A percentile compares a stretch with the other conserved stretches of the same genome.
Evolutionary conservation across 2,329 filamentous ascomycete species (phyloP).

Genomic region (Fusarium transvaalense): DNA sequence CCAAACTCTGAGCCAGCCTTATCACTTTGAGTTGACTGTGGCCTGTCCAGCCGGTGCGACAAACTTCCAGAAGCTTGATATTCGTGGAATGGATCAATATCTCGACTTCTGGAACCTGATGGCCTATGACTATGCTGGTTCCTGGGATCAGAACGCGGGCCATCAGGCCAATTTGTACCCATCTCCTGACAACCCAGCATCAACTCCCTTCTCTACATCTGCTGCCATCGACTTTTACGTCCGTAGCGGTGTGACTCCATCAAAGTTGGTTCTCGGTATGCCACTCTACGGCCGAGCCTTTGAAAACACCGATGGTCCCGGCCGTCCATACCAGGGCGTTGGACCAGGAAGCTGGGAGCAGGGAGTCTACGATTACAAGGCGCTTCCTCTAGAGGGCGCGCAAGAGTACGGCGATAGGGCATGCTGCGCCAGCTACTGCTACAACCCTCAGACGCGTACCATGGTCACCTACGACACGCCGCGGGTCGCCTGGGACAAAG

Average conservation of each 20-base stretch:
- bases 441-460: slow-evolving; percentile 70
- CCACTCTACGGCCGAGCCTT: slow-evolving; percentile 93
- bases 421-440: slow-evolving; percentile 81
- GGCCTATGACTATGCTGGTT: slow-evolving; percentile 90
- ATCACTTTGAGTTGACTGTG: slow-evolving; percentile 74
- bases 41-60: slow-evolving; percentile 72
- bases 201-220: slow-evolving; percentile 83
- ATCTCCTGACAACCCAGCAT: slow-evolving; percentile 65
- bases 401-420: slow-evolving; percentile 73
- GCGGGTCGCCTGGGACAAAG: slow-evolving; percentile 75
- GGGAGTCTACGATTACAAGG: slow-evolving; percentile 91
- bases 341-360: slow-evolving; percentile 87
- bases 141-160: slow-evolving; percentile 78
- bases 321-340: slow-evolving; percentile 75
- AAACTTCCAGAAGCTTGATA: slow-evolving; percentile 72
- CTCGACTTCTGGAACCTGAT: slow-evolving; percentile 86
- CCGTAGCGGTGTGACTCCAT: slow-evolving; percentile 69
- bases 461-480: slow-evolving; percentile 86
- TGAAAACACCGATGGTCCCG: slow-evolving; percentile 79
- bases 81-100: slow-evolving; percentile 73
- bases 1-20: slow-evolving; percentile 54
- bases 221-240: slow-evolving; percentile 79
- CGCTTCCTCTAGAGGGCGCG: slow-evolving; percentile 76
- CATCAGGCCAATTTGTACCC: slow-evolving; percentile 86
- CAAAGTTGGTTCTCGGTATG: slow-evolving; percentile 91